Conservation (phyloP, 2,329 filamentous ascomycete species). For the Cercospora sojina region DNA sequence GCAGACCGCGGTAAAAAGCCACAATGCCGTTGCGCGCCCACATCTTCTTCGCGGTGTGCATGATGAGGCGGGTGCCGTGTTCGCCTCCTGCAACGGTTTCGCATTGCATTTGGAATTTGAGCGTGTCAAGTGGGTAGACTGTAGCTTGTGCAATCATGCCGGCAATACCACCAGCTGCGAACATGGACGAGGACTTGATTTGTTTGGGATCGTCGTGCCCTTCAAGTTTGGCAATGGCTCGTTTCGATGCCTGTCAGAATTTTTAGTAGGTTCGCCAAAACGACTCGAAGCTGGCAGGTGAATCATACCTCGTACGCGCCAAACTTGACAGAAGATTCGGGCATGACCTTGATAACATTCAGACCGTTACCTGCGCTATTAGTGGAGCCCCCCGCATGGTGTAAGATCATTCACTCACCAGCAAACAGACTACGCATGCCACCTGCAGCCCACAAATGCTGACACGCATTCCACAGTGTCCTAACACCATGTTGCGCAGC, state of each 20-base stretch:
- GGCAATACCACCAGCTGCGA: conserved; percentile 83
- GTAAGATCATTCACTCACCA: conserved; percentile 53
- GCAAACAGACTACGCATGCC: conserved; percentile 89
- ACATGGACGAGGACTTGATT: conserved; percentile 83
- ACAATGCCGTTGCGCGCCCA: conserved; percentile 70
- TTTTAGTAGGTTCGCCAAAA: conserved; percentile 11
- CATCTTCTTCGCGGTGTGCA: conserved; percentile 83
- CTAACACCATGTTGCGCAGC: conserved; percentile 65
- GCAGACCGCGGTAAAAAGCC: conserved; percentile 85
- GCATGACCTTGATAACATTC: conserved; percentile 97
- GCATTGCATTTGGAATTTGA: conserved; percentile 87
- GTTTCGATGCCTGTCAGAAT: conserved; percentile 68
- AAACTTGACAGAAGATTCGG: conserved; percentile 97
- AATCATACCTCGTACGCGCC: conserved; percentile 78
- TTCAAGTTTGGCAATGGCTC: conserved; percentile 79
- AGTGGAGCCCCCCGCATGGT: background rate
- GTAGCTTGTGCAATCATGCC: conserved; percentile 94
- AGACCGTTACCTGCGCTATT: conserved; percentile 74
- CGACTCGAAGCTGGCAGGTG: background rate
- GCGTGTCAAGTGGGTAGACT: conserved; percentile 89
- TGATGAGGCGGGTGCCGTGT: conserved; percentile 77
- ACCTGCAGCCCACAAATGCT: conserved; percentile 79
- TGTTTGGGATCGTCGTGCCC: conserved; percentile 78
- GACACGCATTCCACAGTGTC: conserved; percentile 70
- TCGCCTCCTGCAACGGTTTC: conserved; percentile 85